phyloP scores from a whole-genome alignment of 805 yeast species.

The Ogataea henricii region DNA sequence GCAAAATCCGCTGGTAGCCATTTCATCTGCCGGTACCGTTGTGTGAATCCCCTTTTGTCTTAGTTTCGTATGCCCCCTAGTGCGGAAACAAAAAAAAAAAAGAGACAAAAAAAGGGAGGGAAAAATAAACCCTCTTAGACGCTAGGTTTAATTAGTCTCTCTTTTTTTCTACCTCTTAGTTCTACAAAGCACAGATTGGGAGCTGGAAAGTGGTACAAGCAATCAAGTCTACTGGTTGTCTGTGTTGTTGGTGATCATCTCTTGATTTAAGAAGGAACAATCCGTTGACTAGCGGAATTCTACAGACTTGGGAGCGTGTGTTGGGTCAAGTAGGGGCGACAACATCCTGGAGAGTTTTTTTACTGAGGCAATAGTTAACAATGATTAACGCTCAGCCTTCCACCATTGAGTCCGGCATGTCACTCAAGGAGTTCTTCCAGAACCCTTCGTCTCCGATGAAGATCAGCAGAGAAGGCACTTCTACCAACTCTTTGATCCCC shows the following conservation, averaged over 20 bases:
- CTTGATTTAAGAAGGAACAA: too few species aligned
- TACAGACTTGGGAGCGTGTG: too few species aligned
- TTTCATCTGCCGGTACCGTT: neutral
- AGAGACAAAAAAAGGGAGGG: conserved; percentile 5
- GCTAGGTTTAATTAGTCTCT: conserved; percentile 1
- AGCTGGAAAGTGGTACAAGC: neutral
- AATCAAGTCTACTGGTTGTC: too few species aligned
- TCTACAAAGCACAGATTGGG: neutral
- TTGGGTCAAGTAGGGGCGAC: too few species aligned
- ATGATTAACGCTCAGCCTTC: conserved; percentile 22
- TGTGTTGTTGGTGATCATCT: too few species aligned
- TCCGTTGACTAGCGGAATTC: neutral
- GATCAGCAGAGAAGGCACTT: conserved; percentile 5
- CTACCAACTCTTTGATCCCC: conserved; percentile 33
- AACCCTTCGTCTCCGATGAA: conserved; percentile 12
- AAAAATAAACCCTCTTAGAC: conserved; percentile 7
- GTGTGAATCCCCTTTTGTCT: neutral
- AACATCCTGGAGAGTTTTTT: too few species aligned
- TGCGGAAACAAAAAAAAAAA: neutral
- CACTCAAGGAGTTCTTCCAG: conserved; percentile 19
- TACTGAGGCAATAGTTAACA: too few species aligned
- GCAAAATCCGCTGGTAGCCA: too few species aligned
- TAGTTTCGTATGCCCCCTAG: neutral
- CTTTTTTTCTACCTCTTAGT: neutral
- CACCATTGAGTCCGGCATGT: conserved; percentile 14